Base-by-base conservation (phyloP, 441 rosid genomes). In the Raphanus hybrid region DNA sequence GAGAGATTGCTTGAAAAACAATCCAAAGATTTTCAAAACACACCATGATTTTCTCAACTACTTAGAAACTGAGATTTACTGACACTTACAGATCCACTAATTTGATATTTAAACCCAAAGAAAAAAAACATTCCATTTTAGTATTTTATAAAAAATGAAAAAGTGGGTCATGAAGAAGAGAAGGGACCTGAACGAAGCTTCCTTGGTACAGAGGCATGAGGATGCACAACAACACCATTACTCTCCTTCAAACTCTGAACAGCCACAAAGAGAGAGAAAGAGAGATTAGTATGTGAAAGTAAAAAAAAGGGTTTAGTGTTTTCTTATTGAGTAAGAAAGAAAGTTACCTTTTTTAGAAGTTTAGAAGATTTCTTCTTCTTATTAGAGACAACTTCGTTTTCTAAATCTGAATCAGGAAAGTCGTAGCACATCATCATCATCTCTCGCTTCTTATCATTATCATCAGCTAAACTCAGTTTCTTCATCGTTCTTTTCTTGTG, bases 111-210 rank as follows among this genome's bases (percentile, higher is more conserved):
- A 29, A 29, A 29, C 34, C 32, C 4, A 57, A 18, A 41, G 41
- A 60, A 39, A 73, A 2, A 67, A 70, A 6, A 71, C 64, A 75
- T 69, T 66, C 64, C 4, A 8, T 18, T 61, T 64, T 50, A 5
- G 6, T 35, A 23, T 23, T 71, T 10, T 32, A 18, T 12, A 34
- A 18, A 32, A 55, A 54, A 10, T 3, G 1, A 57, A n/a, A 59
- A 39, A 35, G 23, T 54, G 57, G 16, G 58, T 52, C 9, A 54
- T 54, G 59, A 54, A 54, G 59, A 54, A 78, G 37, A 8, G 1
- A 75, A 79, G 85, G 76, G 81, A 94, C 98, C 97, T 85, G 98
- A 92, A 69, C 98, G 97, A 78, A 92, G 87, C 90, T 90, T 94
- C 74, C 98, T 86, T 20, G 98, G 98, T 77, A 94, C 89, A 78